Evolutionary conservation across 495 filamentous ascomycete genomes (phyloP), one percentile per base, ranked within the genome.

Genomic region (Bombardia bombarda): DNA sequence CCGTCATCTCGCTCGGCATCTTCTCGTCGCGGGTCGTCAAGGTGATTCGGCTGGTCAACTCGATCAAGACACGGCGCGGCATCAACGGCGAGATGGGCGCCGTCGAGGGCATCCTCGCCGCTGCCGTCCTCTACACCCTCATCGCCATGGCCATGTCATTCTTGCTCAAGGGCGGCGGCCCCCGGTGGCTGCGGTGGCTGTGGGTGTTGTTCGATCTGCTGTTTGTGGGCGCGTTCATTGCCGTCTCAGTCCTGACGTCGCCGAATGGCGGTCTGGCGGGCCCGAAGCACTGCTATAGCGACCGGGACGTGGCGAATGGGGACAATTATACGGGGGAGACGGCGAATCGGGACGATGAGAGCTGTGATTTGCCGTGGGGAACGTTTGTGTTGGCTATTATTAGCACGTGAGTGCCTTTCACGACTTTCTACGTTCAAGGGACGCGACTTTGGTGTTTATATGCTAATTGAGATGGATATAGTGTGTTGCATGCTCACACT

Each of bases 181-280:
- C 47, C 0, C 46, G 47, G 16, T 43, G 44, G 40, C 42, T 62
- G 4, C 50, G 58, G 1, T 57, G 58, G 52, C 23, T 60, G 9
- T 46, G 56, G 38, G 52, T 61, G 7, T 7, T 61, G 20, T 38
- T 49, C 4, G 52, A 51, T 51, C 3, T 63, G 4, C 7, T 45
- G 18, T 66, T 66, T 39, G 55, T 62, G 4, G 60, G 52, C 4
- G 60, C 58, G 1, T 63, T 63, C 47, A 62, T 63, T 31, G 53
- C 55, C 4, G 56, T 66, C 16, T 47, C 60, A 1, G 52, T 61
- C 1, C 34, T 66, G n/a, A 66, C 60, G 9, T 38, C 48, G 7
- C 62, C 60, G 3, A 42, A 47, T 16, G 52, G 57, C 9, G 60
- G 60, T 1, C 18, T 22, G 7, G 47, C 46, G 16, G 60, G 56